phyloP scores from a whole-genome alignment of 495 filamentous ascomycete genomes.

The Lindgomyces ingoldianus region DNA sequence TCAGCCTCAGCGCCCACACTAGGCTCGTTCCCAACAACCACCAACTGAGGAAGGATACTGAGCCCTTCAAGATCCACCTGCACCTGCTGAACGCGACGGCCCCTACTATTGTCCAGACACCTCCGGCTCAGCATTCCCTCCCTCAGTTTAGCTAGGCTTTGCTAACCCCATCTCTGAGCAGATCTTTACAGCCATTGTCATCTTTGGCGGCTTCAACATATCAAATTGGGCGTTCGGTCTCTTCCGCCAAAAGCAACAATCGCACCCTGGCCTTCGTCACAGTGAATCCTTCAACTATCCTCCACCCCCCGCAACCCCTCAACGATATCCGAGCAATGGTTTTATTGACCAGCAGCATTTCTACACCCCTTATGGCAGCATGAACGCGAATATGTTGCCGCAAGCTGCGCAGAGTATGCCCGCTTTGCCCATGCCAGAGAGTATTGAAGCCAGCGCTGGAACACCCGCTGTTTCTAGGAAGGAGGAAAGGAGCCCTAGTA shows the following conservation, averaged over 20 bases:
- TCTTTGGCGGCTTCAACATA: constrained; percentile 58
- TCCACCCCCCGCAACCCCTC: constrained; percentile 43
- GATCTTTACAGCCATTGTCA: constrained; percentile 53
- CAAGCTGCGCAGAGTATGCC: constrained; percentile 23
- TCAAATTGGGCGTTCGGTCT: constrained; percentile 59
- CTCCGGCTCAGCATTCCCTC: not conserved
- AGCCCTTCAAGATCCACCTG: too few relatives aligned
- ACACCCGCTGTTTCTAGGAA: too few relatives aligned
- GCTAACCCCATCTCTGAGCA: constrained; percentile 45
- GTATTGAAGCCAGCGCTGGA: not conserved
- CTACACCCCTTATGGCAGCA: constrained; percentile 19
- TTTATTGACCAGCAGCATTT: constrained; percentile 22
- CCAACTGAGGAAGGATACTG: too few relatives aligned
- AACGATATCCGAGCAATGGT: constrained; percentile 40
- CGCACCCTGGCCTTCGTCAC: constrained; percentile 12
- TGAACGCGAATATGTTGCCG: constrained; percentile 13
- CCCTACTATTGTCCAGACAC: too few relatives aligned
- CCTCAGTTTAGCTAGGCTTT: not conserved
- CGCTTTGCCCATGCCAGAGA: not conserved
- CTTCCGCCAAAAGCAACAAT: constrained; percentile 42
- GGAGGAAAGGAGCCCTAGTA: constrained; percentile 9
- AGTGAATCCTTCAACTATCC: constrained; percentile 32
- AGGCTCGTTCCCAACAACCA: not conserved
- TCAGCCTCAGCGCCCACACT: not conserved
- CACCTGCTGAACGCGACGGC: too few relatives aligned